These are phyloP conservation scores for Zychaea mexicana DNA, from an alignment of 371 early-diverging fungal genomes.

Conservation along the genomic window DNA sequence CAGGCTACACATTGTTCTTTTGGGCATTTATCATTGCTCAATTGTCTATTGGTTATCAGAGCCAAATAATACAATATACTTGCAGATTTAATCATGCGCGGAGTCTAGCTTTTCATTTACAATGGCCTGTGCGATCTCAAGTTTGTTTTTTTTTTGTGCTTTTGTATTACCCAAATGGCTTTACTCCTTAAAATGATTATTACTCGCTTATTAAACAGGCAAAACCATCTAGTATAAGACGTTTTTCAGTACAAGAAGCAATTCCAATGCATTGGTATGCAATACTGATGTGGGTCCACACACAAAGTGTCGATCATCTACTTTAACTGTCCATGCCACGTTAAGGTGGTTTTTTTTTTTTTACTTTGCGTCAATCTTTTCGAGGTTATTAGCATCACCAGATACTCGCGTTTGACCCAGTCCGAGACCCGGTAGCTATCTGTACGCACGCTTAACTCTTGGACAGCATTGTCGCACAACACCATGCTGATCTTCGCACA, in stretches of 20 bases:
- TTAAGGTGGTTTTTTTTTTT: too few relatives aligned
- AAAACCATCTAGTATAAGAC: too few relatives aligned
- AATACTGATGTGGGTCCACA: too few relatives aligned
- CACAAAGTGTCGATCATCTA: background rate
- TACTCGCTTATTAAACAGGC: too few relatives aligned
- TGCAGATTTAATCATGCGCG: background rate
- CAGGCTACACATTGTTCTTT: too few relatives aligned
- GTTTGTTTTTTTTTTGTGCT: too few relatives aligned
- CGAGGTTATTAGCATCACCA: background rate
- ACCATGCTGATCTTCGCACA: constrained; percentile 1
- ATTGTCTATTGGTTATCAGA: too few relatives aligned
- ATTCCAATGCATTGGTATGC: background rate
- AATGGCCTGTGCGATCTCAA: background rate
- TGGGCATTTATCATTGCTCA: too few relatives aligned
- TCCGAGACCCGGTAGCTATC: background rate
- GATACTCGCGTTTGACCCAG: background rate
- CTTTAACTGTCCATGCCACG: background rate
- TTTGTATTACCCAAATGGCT: background rate
- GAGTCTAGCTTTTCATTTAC: background rate
- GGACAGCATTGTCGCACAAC: constrained; percentile 1
- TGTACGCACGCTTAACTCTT: background rate
- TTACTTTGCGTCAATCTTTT: constrained; percentile 1
- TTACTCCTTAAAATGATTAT: background rate
- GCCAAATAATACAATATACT: background rate
- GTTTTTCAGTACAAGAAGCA: too few relatives aligned